Evolutionary conservation across 1,284 basidiomycete genomes (phyloP), one percentile per base, ranked within the genome.

Genomic region (Vanrija sp.): DNA sequence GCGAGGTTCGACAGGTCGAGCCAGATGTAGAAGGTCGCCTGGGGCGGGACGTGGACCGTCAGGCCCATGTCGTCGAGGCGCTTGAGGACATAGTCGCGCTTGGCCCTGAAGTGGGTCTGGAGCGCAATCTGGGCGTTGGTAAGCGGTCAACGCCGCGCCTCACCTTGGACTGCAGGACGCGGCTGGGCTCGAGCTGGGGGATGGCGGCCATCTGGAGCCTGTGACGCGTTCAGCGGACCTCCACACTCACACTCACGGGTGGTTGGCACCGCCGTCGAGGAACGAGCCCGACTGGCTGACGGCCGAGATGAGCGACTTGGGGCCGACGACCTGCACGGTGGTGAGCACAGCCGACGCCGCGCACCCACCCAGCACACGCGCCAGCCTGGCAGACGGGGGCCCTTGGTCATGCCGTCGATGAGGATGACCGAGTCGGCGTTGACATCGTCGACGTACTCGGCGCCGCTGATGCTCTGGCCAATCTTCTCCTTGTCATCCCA

Each of bases 351-450:
- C 25, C 25, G 8, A 7, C 12, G 12, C 25, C 2, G 8, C 25
- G 8, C 25, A 27, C 25, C 25, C 25, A 27, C 91, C 93, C 93
- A 97, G 78, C 91, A 94, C 35, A 93, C 80, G 65, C 93, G 84
- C 90, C 90, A 95, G 20, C 92, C 92, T 10, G 92, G 89, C 45
- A 92, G 84, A 67, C 75, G 61, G 68, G 76, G 78, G 47, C 87
- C 90, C 82, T 96, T 95, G 14, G 93, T 96, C 47, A 97, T 80
- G 22, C 93, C 93, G 66, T 95, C 89, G 60, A 97, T 87, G 60
- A 97, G 83, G 42, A 96, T 79, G 22, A 90, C 81, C 0, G 89
- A 80, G 63, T 92, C 87, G 81, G 84, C 75, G 71, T 95, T 85
- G 48, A 95, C 89, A 67, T 96, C 86, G 22, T 93, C 84, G 42